Evolutionary conservation across 2,329 filamentous ascomycete genomes (phyloP).

Genomic region (Karstenula rhodostoma): DNA sequence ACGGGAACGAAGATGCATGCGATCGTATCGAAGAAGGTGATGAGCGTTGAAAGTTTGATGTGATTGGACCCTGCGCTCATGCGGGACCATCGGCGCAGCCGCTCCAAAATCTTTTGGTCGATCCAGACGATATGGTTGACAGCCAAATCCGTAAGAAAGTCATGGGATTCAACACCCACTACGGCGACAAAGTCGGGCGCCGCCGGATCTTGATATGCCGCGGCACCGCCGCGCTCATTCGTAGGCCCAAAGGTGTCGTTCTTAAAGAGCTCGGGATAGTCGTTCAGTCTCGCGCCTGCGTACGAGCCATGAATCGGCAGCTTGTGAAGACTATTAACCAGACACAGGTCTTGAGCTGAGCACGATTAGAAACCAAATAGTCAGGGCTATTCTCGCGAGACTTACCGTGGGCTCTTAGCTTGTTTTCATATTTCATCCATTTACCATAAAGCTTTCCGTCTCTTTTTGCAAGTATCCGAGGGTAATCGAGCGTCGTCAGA

Average conservation of each 20-base stretch:
- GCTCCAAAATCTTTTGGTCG: not conserved
- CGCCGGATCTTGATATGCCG: conserved; percentile 1
- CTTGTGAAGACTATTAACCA: not conserved
- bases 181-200: conserved; percentile 8
- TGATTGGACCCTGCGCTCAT: not conserved
- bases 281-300: not conserved
- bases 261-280: not conserved
- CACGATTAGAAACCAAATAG: not conserved
- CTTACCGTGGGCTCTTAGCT: conserved; percentile 6
- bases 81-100: not conserved
- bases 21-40: not conserved
- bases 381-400: not conserved
- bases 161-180: not conserved
- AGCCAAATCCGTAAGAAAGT: conserved; percentile 2
- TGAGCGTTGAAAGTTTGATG: not conserved
- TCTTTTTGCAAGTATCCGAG: conserved; percentile 2
- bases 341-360: conserved; percentile 12
- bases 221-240: not conserved
- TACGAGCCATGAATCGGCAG: conserved; percentile 7
- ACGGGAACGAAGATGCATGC: conserved; percentile 13
- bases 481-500: conserved; percentile 5
- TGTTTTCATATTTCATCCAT: conserved; percentile 4
- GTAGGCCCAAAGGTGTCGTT: conserved; percentile 9
- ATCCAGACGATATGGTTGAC: conserved; percentile 9
- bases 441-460: conserved; percentile 6